These are phyloP conservation scores for Lactarius quietus DNA, from an alignment of 768 basidiomycete species.

Conservation along the genomic window DNA sequence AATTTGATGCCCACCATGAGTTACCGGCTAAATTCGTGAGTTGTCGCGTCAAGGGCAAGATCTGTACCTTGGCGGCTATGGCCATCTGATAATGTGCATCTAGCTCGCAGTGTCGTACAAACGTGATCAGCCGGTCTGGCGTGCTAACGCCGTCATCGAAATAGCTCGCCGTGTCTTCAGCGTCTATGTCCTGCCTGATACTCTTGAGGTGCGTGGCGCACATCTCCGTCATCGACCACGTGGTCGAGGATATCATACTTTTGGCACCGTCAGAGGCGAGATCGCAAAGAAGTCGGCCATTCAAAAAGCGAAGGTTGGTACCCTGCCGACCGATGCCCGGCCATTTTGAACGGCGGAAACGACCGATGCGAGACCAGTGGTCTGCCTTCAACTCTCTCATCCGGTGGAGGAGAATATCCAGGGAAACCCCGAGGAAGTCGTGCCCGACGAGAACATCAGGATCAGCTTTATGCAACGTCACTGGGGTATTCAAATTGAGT, in stretches of 20 bases:
- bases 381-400: constrained; percentile 89
- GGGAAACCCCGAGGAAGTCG: constrained; percentile 84
- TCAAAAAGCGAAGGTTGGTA: constrained; percentile 76
- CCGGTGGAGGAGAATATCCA: constrained; percentile 87
- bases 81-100: constrained; percentile 99
- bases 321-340: constrained; percentile 79
- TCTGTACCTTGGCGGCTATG: constrained; percentile 89
- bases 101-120: constrained; percentile 90
- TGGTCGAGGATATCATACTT: constrained; percentile 95
- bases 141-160: constrained; percentile 79
- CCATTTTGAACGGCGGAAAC: constrained; percentile 83
- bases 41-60: constrained; percentile 88
- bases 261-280: constrained; percentile 93
- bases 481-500: constrained; percentile 11
- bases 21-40: constrained; percentile 96
- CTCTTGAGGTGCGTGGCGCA: constrained; percentile 83
- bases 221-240: constrained; percentile 99
- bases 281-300: constrained; percentile 87
- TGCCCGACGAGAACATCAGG: constrained; percentile 95
- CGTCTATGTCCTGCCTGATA: constrained; percentile 90
- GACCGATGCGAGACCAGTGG: constrained; percentile 91
- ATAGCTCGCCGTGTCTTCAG: constrained; percentile 89
- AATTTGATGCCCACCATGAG: constrained; percentile 64
- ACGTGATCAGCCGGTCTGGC: constrained; percentile 77
- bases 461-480: constrained; percentile 83